These are phyloP conservation scores for Cladosporium sp. DNA, from an alignment of 2,329 filamentous ascomycete species.

Conservation along the genomic window DNA sequence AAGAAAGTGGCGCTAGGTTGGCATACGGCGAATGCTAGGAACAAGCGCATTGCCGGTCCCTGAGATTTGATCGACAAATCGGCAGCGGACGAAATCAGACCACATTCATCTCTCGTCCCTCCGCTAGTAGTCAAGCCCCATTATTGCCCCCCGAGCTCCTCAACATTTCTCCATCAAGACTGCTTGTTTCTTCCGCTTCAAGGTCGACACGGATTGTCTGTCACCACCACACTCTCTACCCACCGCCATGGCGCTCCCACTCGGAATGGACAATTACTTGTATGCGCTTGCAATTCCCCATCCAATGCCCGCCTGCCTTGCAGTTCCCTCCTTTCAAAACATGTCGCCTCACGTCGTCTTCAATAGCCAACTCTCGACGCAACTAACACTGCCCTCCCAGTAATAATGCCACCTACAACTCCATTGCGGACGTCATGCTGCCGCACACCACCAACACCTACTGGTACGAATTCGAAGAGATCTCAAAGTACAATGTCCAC, in stretches of 20 bases:
- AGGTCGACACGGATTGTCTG: no score
- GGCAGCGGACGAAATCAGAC: no score
- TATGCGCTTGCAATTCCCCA: slow-evolving; percentile 17
- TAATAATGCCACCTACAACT: slow-evolving; percentile 21
- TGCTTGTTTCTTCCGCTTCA: no score
- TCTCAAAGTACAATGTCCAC: slow-evolving; percentile 71
- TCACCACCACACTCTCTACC: background rate
- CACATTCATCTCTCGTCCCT: no score
- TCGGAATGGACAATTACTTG: slow-evolving; percentile 26
- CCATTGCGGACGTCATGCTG: slow-evolving; percentile 32
- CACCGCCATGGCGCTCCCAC: slow-evolving; percentile 21
- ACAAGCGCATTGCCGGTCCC: no score
- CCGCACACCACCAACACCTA: slow-evolving; percentile 51
- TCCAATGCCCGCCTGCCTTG: no score
- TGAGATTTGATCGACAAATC: no score
- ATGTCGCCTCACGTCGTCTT: background rate
- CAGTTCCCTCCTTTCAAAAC: background rate
- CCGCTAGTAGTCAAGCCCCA: no score
- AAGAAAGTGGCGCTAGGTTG: no score
- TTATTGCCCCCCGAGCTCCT: no score
- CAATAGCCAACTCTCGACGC: background rate
- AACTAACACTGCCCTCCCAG: slow-evolving; percentile 4
- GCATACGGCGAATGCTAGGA: no score
- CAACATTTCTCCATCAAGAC: no score
- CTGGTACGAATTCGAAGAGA: slow-evolving; percentile 62